phyloP scores from a whole-genome alignment of 257 asterid species.

The Solanum chiquidenum region DNA sequence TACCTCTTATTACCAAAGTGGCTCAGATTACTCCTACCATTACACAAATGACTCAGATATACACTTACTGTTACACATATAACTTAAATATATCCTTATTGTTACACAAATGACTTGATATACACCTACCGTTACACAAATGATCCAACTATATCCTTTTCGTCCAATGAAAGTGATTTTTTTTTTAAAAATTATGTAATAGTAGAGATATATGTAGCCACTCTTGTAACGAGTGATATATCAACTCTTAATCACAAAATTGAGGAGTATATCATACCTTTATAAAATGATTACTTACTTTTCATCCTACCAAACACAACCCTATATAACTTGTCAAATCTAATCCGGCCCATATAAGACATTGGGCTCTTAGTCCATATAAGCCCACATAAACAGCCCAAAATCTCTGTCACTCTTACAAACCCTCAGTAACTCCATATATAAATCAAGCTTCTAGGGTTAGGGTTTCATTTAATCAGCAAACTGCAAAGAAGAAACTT shows the following conservation, averaged over 20 bases:
- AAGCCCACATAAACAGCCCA: not conserved
- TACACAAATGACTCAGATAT: not conserved
- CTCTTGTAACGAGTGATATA: not conserved
- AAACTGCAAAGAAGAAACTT: not conserved
- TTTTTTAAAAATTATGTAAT: not conserved
- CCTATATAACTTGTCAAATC: not conserved
- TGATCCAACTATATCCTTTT: not conserved
- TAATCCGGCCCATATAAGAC: not conserved
- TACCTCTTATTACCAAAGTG: not conserved
- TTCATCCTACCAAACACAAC: not conserved
- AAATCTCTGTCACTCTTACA: not conserved
- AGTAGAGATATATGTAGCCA: not conserved
- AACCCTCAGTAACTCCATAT: not conserved
- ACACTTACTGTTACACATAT: not conserved
- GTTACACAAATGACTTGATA: not conserved
- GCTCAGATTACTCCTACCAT: not conserved
- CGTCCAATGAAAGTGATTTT: not conserved
- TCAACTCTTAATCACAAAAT: not conserved
- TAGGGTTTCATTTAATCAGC: not conserved
- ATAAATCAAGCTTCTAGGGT: not conserved
- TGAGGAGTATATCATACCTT: not conserved
- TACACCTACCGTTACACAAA: not conserved
- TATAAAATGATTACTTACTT: not conserved
- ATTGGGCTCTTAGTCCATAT: not conserved
- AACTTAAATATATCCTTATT: rapidly evolving